Evolutionary conservation across 2,329 filamentous ascomycete genomes (phyloP).

Genomic region (Penicillium sclerotiorum): DNA sequence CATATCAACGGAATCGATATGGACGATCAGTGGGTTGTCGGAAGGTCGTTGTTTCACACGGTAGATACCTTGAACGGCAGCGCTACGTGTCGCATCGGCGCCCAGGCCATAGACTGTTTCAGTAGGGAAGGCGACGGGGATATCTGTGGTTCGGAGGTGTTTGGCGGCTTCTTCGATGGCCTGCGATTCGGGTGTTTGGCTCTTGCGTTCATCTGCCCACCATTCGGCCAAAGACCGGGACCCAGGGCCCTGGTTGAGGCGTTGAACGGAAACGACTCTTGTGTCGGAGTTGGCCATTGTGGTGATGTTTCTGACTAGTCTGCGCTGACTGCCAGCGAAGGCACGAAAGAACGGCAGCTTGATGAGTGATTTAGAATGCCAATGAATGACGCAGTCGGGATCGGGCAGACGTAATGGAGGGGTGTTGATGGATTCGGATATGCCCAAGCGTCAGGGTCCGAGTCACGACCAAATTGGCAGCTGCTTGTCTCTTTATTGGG

Average conservation of each 20-base stretch:
- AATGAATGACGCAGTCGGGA: conserved; percentile 22
- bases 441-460: conserved; percentile 1
- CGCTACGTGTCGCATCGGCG: conserved; percentile 87
- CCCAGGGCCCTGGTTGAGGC: conserved; percentile 39
- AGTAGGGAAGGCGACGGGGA: conserved; percentile 91
- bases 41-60: conserved; percentile 84
- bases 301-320: conserved; percentile 27
- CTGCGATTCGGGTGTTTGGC: conserved; percentile 49
- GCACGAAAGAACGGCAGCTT: conserved; percentile 33
- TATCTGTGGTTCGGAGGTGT: conserved; percentile 65
- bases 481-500: neutral
- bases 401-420: conserved; percentile 20
- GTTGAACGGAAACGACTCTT: conserved; percentile 42
- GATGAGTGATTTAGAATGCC: conserved; percentile 11
- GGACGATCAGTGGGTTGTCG: conserved; percentile 94
- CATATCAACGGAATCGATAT: conserved; percentile 80
- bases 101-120: conserved; percentile 97
- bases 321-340: conserved; percentile 36
- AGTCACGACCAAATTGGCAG: neutral
- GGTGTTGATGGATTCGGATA: conserved; percentile 9
- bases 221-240: conserved; percentile 39
- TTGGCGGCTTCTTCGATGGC: conserved; percentile 67
- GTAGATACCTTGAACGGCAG: conserved; percentile 88
- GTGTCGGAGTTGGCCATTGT: conserved; percentile 30
- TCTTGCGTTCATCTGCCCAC: conserved; percentile 42